A percentile compares a stretch with the other conserved stretches of the same genome.
Conservation (phyloP, 352 stramenopile species). For the Phytophthora pseudosyringae region DNA sequence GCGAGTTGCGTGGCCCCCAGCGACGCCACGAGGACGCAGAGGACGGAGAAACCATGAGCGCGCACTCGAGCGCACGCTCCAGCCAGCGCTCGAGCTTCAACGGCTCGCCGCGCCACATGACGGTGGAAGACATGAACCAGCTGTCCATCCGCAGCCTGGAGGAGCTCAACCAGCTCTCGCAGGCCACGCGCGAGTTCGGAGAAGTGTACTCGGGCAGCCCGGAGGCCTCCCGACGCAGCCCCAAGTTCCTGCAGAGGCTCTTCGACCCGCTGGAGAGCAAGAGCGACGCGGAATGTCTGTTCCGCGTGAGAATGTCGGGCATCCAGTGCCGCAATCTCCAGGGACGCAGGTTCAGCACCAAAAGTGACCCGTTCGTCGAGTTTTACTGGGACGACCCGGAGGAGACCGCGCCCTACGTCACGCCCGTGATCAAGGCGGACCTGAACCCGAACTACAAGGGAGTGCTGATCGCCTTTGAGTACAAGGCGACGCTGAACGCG, state of each 20-base stretch:
- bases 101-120: slow-evolving; percentile 52
- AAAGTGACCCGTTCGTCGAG: slow-evolving; percentile 89
- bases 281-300: slow-evolving; percentile 75
- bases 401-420: slow-evolving; percentile 73
- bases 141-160: slow-evolving; percentile 51
- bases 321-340: slow-evolving; percentile 91
- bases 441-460: slow-evolving; percentile 92
- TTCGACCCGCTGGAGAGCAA: slow-evolving; percentile 72
- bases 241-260: slow-evolving; percentile 69
- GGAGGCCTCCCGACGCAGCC: slow-evolving; percentile 46
- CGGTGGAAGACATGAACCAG: slow-evolving; percentile 48
- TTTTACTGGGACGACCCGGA: slow-evolving; percentile 87
- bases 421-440: slow-evolving; percentile 85
- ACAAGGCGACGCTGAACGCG: slow-evolving; percentile 67
- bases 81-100: slow-evolving; percentile 47
- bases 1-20: not conserved
- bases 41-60: slow-evolving; percentile 14
- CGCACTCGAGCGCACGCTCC: slow-evolving; percentile 29
- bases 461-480: slow-evolving; percentile 87
- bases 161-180: slow-evolving; percentile 77
- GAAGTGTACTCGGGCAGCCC: slow-evolving; percentile 60
- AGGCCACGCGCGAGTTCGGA: slow-evolving; percentile 78
- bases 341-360: slow-evolving; percentile 78
- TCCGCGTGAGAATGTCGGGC: slow-evolving; percentile 83
- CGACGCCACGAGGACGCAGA: slow-evolving; percentile 1